Evolutionary conservation across 768 basidiomycete genomes (phyloP).

Genomic region (Boletales sp.): DNA sequence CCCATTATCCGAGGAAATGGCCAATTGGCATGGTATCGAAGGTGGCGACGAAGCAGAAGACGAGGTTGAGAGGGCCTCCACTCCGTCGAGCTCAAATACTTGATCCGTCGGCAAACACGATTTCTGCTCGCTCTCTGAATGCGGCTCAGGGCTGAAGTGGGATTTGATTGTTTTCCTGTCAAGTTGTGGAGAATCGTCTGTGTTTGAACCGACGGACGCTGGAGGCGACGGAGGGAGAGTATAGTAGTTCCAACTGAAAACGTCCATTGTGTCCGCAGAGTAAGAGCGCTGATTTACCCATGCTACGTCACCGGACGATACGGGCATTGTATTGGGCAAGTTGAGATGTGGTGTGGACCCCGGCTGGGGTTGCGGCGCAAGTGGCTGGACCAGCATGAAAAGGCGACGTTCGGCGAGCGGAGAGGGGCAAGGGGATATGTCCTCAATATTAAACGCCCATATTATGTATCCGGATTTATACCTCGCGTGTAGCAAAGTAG

Average conservation of each 20-base stretch:
- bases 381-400: too few species aligned
- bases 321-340: slow-evolving; percentile 50
- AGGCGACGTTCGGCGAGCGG: slow-evolving; percentile 3
- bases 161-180: slow-evolving; percentile 49
- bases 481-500: slow-evolving; percentile 27
- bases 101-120: slow-evolving; percentile 69
- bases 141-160: slow-evolving; percentile 43
- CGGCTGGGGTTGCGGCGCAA: slow-evolving; percentile 23
- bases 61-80: slow-evolving; percentile 32
- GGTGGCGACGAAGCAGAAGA: slow-evolving; percentile 30
- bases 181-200: slow-evolving; percentile 45
- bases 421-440: slow-evolving; percentile 17
- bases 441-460: slow-evolving; percentile 17
- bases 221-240: slow-evolving; percentile 48
- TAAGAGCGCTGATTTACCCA: slow-evolving; percentile 47
- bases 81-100: slow-evolving; percentile 55
- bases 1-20: slow-evolving; percentile 32
- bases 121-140: slow-evolving; percentile 42
- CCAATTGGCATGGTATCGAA: slow-evolving; percentile 29
- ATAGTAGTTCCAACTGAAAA: slow-evolving; percentile 48
- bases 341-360: slow-evolving; percentile 57
- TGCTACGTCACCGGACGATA: slow-evolving; percentile 41
- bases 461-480: slow-evolving; percentile 29
- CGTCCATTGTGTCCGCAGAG: slow-evolving; percentile 33
- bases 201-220: slow-evolving; percentile 41